Evolutionary conservation across 495 filamentous ascomycete species (phyloP).

Genomic region (Trichoderma parareesei): DNA sequence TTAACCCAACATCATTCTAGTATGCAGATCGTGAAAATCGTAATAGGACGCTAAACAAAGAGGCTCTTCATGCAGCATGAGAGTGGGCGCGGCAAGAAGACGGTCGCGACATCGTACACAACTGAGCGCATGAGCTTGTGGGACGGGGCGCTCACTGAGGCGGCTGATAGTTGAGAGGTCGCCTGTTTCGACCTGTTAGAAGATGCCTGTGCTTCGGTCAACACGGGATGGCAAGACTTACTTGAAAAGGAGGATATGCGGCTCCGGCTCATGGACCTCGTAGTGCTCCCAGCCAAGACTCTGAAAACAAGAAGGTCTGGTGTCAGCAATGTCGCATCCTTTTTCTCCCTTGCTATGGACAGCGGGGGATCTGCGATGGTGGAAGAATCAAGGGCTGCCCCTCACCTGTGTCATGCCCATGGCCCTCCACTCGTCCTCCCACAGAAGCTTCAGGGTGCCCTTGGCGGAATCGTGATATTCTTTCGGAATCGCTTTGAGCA

Average conservation of each 20-base stretch:
- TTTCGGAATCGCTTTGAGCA: slow-evolving; percentile 93
- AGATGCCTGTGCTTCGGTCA: neutral
- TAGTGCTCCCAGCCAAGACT: slow-evolving; percentile 99
- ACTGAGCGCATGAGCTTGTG: slow-evolving; percentile 10
- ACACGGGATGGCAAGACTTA: slow-evolving; percentile 33
- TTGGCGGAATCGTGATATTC: slow-evolving; percentile 89
- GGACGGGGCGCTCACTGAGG: slow-evolving; percentile 36
- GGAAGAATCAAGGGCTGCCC: neutral
- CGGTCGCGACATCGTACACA: neutral
- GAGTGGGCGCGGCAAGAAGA: neutral
- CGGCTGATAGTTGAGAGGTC: slow-evolving; percentile 79
- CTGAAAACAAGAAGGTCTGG: slow-evolving; percentile 32
- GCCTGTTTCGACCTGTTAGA: slow-evolving; percentile 38
- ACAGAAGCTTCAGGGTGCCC: slow-evolving; percentile 89
- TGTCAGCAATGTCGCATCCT: slow-evolving; percentile 1
- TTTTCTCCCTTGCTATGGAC: neutral
- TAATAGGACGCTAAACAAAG: slow-evolving; percentile 7
- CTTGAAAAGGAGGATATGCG: slow-evolving; percentile 98
- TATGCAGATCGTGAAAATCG: slow-evolving; percentile 9
- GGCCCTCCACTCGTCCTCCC: slow-evolving; percentile 97
- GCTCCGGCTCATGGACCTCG: slow-evolving; percentile 96
- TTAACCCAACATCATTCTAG: slow-evolving; percentile 9
- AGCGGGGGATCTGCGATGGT: neutral
- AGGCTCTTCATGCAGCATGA: neutral
- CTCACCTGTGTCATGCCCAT: slow-evolving; percentile 91